Percentiles rank a stretch among this genome's conserved stretches.
Conservation (phyloP, 805 yeast species). For the Pichia paraexigua region DNA sequence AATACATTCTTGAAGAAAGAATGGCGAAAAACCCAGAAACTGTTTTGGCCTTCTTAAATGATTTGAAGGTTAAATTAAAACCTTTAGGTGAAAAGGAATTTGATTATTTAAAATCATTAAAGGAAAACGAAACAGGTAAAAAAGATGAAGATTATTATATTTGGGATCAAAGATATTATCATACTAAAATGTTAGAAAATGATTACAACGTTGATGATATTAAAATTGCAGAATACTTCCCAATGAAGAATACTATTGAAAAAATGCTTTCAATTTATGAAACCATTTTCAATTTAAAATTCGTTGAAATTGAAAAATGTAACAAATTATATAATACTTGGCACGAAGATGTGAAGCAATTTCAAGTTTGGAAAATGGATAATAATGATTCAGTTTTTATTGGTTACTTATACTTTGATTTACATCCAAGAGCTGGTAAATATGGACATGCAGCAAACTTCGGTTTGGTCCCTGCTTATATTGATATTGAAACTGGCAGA, state of each 20-base stretch:
- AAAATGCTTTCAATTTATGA: conserved; percentile 71
- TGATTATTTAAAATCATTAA: conserved; percentile 39
- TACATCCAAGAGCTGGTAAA: conserved; percentile 81
- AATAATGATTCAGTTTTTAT: conserved; percentile 47
- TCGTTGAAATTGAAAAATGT: conserved; percentile 40
- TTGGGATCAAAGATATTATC: conserved; percentile 71
- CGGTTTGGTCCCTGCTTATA: conserved; percentile 53
- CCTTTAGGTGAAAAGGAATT: conserved; percentile 55
- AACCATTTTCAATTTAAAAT: conserved; percentile 58
- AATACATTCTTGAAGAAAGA: conserved; percentile 63
- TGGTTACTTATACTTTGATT: conserved; percentile 74
- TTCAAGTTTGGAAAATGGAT: conserved; percentile 63
- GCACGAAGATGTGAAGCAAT: conserved; percentile 74
- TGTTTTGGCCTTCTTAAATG: conserved; percentile 55
- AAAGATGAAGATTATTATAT: conserved; percentile 40
- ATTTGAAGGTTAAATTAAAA: conserved; percentile 48
- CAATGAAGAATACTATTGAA: conserved; percentile 55
- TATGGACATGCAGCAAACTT: conserved; percentile 88
- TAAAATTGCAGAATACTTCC: conserved; percentile 71
- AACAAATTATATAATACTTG: conserved; percentile 40
- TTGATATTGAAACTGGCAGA: conserved; percentile 35
- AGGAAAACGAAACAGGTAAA: conserved; percentile 37
- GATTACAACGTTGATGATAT: conserved; percentile 66
- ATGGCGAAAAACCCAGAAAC: conserved; percentile 67
- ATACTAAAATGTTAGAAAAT: conserved; percentile 55